Percentiles rank a stretch among this genome's conserved stretches.
Conservation (phyloP, 192 early-diverging fungal species). For the Coemansia sp. region DNA sequence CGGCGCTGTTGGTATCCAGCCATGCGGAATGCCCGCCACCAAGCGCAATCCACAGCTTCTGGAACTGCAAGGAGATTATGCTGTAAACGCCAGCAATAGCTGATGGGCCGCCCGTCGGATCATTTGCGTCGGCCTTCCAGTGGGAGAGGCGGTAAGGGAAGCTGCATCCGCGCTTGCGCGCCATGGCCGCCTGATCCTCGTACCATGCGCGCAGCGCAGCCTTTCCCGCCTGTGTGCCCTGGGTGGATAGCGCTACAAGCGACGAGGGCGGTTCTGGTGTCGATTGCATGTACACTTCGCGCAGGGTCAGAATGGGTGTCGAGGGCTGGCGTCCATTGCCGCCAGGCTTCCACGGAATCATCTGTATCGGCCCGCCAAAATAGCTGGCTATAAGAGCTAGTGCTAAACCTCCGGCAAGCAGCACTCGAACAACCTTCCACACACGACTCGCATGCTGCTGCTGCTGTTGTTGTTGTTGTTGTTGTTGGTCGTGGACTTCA, state of each 20-base stretch:
- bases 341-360: constrained; percentile 32
- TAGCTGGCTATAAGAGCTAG: constrained; percentile 8
- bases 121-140: constrained; percentile 15
- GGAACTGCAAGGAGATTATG: not conserved
- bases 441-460: not conserved
- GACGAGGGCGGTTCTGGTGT: constrained; percentile 38
- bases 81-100: not conserved
- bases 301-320: constrained; percentile 31
- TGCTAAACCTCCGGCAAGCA: constrained; percentile 2
- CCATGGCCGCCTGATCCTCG: constrained; percentile 45
- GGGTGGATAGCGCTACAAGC: constrained; percentile 36
- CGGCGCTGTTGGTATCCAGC: not conserved
- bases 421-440: not conserved
- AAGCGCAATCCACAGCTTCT: constrained; percentile 6
- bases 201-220: constrained; percentile 44
- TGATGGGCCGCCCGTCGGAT: not conserved
- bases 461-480: not conserved
- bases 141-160: constrained; percentile 44
- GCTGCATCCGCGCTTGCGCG: constrained; percentile 33
- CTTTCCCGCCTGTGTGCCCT: constrained; percentile 39
- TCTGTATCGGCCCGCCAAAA: constrained; percentile 30
- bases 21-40: not conserved
- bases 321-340: not conserved
- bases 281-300: constrained; percentile 48
- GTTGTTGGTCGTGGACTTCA: not conserved